Evolutionary conservation across 2,329 filamentous ascomycete species (phyloP), one percentile per base, ranked within the genome.

Genomic region (Alternaria alternata): DNA sequence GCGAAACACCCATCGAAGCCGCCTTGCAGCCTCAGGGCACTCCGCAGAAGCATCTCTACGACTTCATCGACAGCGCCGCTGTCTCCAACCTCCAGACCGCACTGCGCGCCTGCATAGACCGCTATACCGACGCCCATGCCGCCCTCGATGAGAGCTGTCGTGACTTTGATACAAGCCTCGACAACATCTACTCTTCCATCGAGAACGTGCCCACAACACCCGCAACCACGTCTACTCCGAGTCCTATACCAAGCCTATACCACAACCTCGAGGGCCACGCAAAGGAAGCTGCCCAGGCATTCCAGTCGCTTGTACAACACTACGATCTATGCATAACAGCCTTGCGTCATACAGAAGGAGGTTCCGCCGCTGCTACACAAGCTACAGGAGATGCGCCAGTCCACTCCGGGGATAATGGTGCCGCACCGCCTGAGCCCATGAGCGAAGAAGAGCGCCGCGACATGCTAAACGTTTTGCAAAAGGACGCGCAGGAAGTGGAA

Each of bases 291-390:
- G 94, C 94, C 5, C 85, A 89, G 58, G 85, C 93, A 5, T 86
- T 98, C 2, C 87, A 92, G 57, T 93, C 91, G 1, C 82, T 98
- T 4, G 93, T 93, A 7, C 87, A 86, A 26, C 94, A 98, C 79
- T 97, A 97, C 75, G 94, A 98, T 77, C 87, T 96, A 65, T 97
- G 94, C 77, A 92, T 96, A 14, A 94, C 90, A 1, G 94, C 94
- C 1, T 90, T 97, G 43, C 91, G 93, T 61, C 93, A 94, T 51
- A 97, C 94, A 3, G 93, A 97, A 80, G 82, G 82, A 58, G 82
- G 83, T 9, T 80, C 81, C 11, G 81, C 81, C 61, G 82, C 82
- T 14, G 82, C 81, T 3, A 79, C 75, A n/a, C 76, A 79, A 52
- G 78, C 77, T 20, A 76, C 78, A 1, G 76, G 75, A 28, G 78